Percentiles rank a stretch among this genome's conserved stretches.
Conservation (phyloP, 2,329 filamentous ascomycete genomes). For the Grosmannia huntii region DNA sequence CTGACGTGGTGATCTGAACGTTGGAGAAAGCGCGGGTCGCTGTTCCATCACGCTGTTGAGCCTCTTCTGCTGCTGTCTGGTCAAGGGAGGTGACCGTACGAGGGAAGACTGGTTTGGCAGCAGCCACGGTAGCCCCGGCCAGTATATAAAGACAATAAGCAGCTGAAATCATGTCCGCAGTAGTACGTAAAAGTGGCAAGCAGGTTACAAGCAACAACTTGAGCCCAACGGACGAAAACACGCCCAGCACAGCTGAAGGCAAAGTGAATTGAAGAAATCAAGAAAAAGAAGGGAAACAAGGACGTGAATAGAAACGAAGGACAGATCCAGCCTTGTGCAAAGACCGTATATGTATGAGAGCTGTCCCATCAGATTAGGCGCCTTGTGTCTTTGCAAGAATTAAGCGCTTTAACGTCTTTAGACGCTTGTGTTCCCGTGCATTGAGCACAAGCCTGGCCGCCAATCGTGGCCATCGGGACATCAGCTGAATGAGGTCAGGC, state of each 20-base stretch:
- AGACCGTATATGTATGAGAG: background rate
- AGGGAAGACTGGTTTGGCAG: constrained; percentile 17
- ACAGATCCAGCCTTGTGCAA: background rate
- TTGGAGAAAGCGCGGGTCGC: constrained; percentile 31
- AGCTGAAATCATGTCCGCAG: constrained; percentile 5
- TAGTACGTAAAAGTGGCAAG: background rate
- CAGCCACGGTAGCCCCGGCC: constrained; percentile 11
- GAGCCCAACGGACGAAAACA: background rate
- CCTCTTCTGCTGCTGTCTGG: constrained; percentile 28
- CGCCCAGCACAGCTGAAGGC: background rate
- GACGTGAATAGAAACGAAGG: background rate
- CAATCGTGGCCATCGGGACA: background rate
- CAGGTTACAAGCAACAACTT: background rate
- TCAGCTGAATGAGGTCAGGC: background rate
- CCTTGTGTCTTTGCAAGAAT: background rate
- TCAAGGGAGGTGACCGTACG: constrained; percentile 29
- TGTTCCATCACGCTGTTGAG: constrained; percentile 29
- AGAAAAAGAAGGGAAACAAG: background rate
- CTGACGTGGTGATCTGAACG: constrained; percentile 29
- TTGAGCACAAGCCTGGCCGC: background rate
- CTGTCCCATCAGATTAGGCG: background rate
- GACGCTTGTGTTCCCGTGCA: background rate
- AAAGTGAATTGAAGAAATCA: background rate
- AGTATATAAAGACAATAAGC: constrained; percentile 12
- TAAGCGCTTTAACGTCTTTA: background rate